Base-by-base conservation (phyloP, 1,284 basidiomycete species). In the Fomitiporia mediterranea region DNA sequence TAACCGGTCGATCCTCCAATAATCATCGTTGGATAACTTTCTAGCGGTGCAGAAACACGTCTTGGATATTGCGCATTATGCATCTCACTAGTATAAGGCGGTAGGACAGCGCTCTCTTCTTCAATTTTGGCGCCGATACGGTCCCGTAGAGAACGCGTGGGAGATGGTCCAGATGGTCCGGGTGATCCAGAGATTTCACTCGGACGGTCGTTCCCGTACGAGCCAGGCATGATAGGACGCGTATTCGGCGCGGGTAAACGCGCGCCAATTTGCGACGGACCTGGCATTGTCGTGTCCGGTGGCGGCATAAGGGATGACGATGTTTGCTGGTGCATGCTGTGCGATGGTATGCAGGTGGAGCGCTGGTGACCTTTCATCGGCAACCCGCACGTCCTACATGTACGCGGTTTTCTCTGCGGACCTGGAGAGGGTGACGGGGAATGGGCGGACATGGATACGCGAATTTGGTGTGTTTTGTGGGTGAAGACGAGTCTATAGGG, bases 301-400 rank as follows among this genome's bases (percentile, higher is more conserved):
- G 46, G 25, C 30, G n/a, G 35, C 57, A 38, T 27, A 44, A 53
- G 32, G 25, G 25, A 15, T 43, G 53, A 37, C 43, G 28, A 39
- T 48, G 40, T 15, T 19, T 52, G 21, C 40, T 44, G 23, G 51
- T 49, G 35, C 32, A 50, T 28, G 32, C 19, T 17, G 11, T 19
- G 9, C 27, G 34, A 32, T 37, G 46, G 34, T 38, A 23, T 51
- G 35, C 51, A 60, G n/a, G 23, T 32, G 21, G 44, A 50, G 15
- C 58, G 55, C 28, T 47, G 35, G 46, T 62, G 60, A 7, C 60
- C 60, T 32, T 57, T 59, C 60, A 60, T 62, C 13, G 49, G 59
- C 27, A 48, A 40, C 21, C 53, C 50, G 39, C 60, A 62, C 13
- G 51, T 55, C 2, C 55, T 51, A 43, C 60, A 62, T 21, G 43